Evolutionary conservation across 805 yeast genomes (phyloP).

Genomic region (Starmerella powellii): DNA sequence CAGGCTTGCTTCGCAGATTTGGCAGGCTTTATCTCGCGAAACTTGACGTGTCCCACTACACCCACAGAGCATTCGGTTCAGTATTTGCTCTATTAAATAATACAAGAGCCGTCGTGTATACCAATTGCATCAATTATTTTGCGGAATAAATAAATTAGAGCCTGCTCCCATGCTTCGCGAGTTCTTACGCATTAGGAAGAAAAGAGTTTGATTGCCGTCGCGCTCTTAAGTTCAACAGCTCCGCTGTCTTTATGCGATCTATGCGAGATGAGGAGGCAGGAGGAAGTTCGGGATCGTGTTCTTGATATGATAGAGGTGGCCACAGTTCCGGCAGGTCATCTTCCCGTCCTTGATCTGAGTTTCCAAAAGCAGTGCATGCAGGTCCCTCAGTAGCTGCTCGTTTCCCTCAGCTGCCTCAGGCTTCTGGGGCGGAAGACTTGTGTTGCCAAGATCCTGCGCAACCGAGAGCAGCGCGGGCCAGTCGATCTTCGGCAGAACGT

Average conservation of each 20-base stretch:
- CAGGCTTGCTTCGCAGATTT: background rate
- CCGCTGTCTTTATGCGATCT: too few relatives aligned
- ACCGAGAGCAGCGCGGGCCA: conserved; percentile 78
- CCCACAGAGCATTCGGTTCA: too few relatives aligned
- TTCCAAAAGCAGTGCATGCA: conserved; percentile 69
- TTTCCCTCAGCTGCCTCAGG: conserved; percentile 30
- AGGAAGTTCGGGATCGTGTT: conserved; percentile 89
- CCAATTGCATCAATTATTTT: too few relatives aligned
- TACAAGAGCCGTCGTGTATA: too few relatives aligned
- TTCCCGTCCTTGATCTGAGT: conserved; percentile 80
- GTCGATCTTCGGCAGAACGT: conserved; percentile 68
- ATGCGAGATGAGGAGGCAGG: conserved; percentile 84
- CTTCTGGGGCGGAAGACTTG: conserved; percentile 30
- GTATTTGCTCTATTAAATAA: too few relatives aligned
- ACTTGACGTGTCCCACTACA: too few relatives aligned
- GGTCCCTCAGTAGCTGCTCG: conserved; percentile 51
- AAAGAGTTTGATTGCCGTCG: too few relatives aligned
- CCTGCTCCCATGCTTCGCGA: background rate
- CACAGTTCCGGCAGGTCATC: conserved; percentile 79
- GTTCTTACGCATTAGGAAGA: too few relatives aligned
- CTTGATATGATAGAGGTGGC: conserved; percentile 77
- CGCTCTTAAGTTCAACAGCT: too few relatives aligned
- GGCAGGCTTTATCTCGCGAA: too few relatives aligned
- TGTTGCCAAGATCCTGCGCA: conserved; percentile 62
- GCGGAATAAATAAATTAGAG: background rate